Evolutionary conservation across 495 filamentous ascomycete species (phyloP), one percentile per base, ranked within the genome.

Genomic region (Hypoxylon rickii): DNA sequence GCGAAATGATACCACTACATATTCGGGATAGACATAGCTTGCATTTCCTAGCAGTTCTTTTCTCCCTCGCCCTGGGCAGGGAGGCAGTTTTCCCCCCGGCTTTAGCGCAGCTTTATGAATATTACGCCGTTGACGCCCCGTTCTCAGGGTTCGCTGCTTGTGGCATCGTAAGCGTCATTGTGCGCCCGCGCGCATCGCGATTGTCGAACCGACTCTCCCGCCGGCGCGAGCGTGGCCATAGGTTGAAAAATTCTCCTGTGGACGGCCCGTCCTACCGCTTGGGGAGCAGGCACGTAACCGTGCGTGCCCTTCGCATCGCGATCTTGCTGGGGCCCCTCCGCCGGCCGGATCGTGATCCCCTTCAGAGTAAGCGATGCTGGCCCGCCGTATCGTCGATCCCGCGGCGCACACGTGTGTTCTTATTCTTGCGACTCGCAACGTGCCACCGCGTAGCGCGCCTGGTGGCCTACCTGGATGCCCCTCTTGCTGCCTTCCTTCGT

Each of bases 1-100:
- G 49, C 60, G 49, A 59, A n/a, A 63, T 50, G 49, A 50, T 55
- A 51, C 49, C 60, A 54, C 44, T 24, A 41, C 43, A 53, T 48
- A 48, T 42, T 15, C 8, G 31, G 2, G 40, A 46, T 46, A 54
- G 39, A 42, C 33, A 45, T 17, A 13, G n/a, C n/a, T n/a, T n/a
- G n/a, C n/a, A n/a, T n/a, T n/a, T n/a, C n/a, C n/a, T n/a, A n/a
- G n/a, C n/a, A n/a, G n/a, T n/a, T n/a, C n/a, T n/a, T n/a, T n/a
- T n/a, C n/a, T n/a, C n/a, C n/a, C n/a, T n/a, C n/a, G n/a, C n/a
- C n/a, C n/a, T n/a, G n/a, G n/a, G n/a, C n/a, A n/a, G n/a, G n/a
- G n/a, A n/a, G n/a, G n/a, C n/a, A n/a, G n/a, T n/a, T n/a, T n/a
- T n/a, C n/a, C n/a, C n/a, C n/a, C n/a, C n/a, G n/a, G 18, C 48